Evolutionary conservation across 1,284 basidiomycete genomes (phyloP).

Genomic region (Microbotryum intermedium): DNA sequence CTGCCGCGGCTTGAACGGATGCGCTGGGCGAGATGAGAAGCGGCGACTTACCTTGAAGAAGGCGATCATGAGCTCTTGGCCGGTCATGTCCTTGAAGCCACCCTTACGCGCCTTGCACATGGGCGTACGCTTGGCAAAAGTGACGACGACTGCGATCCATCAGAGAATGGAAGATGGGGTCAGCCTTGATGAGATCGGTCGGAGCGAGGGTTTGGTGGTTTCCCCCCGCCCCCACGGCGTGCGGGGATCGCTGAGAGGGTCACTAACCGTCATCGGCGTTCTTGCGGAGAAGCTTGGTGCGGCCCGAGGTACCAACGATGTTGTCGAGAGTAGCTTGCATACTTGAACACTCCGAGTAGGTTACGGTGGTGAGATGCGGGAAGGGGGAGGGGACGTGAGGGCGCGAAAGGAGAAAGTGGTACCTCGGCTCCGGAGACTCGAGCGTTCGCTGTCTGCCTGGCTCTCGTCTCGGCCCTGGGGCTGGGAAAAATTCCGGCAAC

Average conservation of each 20-base stretch:
- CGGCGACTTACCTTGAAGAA: conserved; percentile 53
- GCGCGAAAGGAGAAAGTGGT: too few species aligned
- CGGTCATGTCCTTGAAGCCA: conserved; percentile 61
- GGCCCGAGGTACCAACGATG: conserved; percentile 17
- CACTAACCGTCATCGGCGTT: conserved; percentile 28
- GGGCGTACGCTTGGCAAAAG: conserved; percentile 64
- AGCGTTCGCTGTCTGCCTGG: too few species aligned
- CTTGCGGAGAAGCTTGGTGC: conserved; percentile 24
- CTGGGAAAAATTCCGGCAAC: too few species aligned
- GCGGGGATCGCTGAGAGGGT: neutral
- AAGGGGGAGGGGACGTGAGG: too few species aligned
- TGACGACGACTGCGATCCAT: conserved; percentile 54
- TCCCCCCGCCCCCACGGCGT: too few species aligned
- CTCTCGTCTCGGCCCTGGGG: too few species aligned
- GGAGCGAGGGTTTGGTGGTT: neutral
- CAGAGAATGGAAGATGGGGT: neutral
- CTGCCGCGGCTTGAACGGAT: conserved; percentile 11
- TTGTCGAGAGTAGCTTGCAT: conserved; percentile 13
- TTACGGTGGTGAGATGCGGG: too few species aligned
- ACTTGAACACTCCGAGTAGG: too few species aligned
- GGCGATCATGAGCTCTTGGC: conserved; percentile 62
- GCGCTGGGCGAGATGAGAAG: conserved; percentile 28
- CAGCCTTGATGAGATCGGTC: neutral
- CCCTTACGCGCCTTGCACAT: conserved; percentile 64
- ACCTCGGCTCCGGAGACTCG: too few species aligned